Conservation (phyloP, 192 early-diverging fungal genomes). For the Lunasporangiospora selenospora region DNA sequence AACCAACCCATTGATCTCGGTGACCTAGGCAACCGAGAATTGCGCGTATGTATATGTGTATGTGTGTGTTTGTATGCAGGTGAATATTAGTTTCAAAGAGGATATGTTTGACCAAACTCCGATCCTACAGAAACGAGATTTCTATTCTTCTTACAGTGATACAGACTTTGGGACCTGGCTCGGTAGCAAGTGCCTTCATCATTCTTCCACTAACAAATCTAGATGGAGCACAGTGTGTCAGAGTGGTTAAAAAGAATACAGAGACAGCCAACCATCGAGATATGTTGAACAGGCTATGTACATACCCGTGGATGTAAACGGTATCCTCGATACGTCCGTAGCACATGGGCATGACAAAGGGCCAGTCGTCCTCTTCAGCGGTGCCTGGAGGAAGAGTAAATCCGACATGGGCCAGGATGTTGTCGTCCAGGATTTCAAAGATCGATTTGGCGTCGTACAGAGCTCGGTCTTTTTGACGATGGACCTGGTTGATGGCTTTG, state of each 20-base stretch:
- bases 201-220: conserved; percentile 46
- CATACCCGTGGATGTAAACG: conserved; percentile 56
- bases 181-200: conserved; percentile 40
- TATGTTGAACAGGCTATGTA: neutral
- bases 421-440: conserved; percentile 50
- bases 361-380: conserved; percentile 52
- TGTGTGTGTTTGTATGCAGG: too few species aligned
- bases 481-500: conserved; percentile 48
- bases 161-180: conserved; percentile 31
- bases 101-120: too few species aligned
- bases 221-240: conserved; percentile 23
- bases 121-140: too few species aligned
- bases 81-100: too few species aligned
- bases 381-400: conserved; percentile 47
- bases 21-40: conserved; percentile 11
- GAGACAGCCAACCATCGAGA: neutral
- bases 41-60: too few species aligned
- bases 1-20: conserved; percentile 54
- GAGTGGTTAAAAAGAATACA: neutral
- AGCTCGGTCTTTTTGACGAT: conserved; percentile 45
- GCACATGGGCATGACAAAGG: conserved; percentile 64
- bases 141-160: conserved; percentile 35
- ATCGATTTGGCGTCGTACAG: conserved; percentile 51
- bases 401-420: conserved; percentile 58
- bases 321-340: conserved; percentile 55